A percentile compares a stretch with the other conserved stretches of the same genome.
These are phyloP conservation scores for Hortiboletus campestris DNA, from an alignment of 768 basidiomycete species.

Conservation along the genomic window DNA sequence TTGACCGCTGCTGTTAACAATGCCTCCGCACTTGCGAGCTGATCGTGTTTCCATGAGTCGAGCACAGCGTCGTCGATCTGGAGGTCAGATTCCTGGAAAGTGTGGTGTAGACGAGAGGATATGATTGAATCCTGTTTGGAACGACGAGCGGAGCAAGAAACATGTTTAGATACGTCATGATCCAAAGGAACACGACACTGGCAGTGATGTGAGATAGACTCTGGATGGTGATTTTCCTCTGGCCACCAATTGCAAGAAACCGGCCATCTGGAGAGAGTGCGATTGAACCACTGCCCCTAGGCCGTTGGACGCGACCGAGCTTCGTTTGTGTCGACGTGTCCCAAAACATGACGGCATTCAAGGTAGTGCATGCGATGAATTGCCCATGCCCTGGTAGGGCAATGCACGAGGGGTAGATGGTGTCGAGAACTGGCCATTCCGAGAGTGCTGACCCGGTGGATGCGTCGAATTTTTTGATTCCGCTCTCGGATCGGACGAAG, in stretches of 20 bases:
- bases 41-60: too few relatives aligned
- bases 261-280: too few relatives aligned
- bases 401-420: background rate
- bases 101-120: too few relatives aligned
- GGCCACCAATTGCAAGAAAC: background rate
- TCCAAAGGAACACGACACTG: background rate
- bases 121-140: background rate
- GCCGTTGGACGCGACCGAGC: background rate
- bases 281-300: background rate
- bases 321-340: background rate
- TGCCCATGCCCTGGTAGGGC: background rate
- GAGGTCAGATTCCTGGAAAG: too few relatives aligned
- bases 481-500: background rate
- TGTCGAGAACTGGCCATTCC: background rate
- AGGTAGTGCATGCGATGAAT: background rate
- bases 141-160: background rate
- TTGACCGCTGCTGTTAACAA: too few relatives aligned
- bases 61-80: too few relatives aligned
- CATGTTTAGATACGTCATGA: background rate
- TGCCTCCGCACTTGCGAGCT: too few relatives aligned
- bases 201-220: background rate
- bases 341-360: background rate
- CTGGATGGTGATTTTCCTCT: background rate
- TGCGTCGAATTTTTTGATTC: background rate
- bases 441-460: background rate